phyloP scores from a whole-genome alignment of 768 basidiomycete genomes.

The Suillus subaureus region DNA sequence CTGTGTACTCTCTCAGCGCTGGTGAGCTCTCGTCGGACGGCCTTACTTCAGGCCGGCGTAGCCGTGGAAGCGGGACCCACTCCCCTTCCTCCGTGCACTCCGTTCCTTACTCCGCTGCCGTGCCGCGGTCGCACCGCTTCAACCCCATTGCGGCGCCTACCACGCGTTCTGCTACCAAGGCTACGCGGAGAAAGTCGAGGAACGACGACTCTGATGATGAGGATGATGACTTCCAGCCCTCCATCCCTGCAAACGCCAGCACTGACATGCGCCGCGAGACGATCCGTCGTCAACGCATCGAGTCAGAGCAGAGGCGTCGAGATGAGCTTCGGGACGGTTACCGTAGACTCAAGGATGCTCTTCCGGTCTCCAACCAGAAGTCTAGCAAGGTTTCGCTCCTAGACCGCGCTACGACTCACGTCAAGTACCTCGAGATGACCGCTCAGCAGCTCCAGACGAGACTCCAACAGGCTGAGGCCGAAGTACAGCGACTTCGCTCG shows the following conservation, averaged over 20 bases:
- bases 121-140: conserved; percentile 77
- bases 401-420: conserved; percentile 86
- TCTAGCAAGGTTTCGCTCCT: conserved; percentile 90
- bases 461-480: conserved; percentile 76
- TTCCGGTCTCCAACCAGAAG: conserved; percentile 90
- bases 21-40: conserved; percentile 79
- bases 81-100: conserved; percentile 50
- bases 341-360: conserved; percentile 84
- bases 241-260: conserved; percentile 41
- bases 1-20: conserved; percentile 69
- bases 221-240: conserved; percentile 74
- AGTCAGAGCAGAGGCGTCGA: conserved; percentile 89
- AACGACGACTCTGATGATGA: conserved; percentile 75
- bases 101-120: conserved; percentile 57
- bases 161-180: conserved; percentile 55
- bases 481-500: conserved; percentile 78
- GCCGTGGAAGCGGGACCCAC: conserved; percentile 69
- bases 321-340: conserved; percentile 95
- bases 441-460: conserved; percentile 74
- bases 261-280: conserved; percentile 84
- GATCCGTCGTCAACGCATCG: conserved; percentile 89
- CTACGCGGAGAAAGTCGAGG: conserved; percentile 45
- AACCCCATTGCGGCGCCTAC: conserved; percentile 66
- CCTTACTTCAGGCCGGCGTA: conserved; percentile 61
- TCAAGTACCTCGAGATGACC: conserved; percentile 84